Base-by-base conservation (phyloP, 805 yeast species). In the Yarrowia yakushimensis region DNA sequence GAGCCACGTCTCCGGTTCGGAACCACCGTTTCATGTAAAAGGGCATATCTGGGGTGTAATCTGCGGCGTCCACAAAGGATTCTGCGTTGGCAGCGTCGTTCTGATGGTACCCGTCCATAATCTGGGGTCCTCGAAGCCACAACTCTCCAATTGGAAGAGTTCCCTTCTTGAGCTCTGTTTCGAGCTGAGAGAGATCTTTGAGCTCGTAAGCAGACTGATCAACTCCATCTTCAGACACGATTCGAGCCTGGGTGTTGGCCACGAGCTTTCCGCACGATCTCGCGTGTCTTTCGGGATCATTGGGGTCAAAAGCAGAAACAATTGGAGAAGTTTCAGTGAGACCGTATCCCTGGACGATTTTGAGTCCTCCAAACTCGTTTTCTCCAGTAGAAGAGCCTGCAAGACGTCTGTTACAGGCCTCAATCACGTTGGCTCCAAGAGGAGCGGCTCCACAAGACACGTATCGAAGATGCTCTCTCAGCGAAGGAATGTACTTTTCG, bases 1-100 rank as follows among this genome's bases (percentile, higher is more conserved):
- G 69, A 11, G 82, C 86, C 67, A 84, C 78, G 68, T 83, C 87
- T 30, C 87, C 87, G 5, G 87, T 82, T 46, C 74, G 70, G 71
- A 82, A 83, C 85, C 86, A 84, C 17, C 61, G 61, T 8, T 39
- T 37, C 36, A 39, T 39, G 61, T 39, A 55, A 8, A 55, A 55
- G 3, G 61, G 61, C 61, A 55, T 55, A 9, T 20, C 10, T 15
- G 61, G 20, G 20, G 46, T 30, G 28, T 28, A 55, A 30, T 55
- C 61, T 1, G 46, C 31, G 10, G 76, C 67, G 18, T 69, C 70
- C 15, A 78, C 82, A 62, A 83, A 73, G 1, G 78, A 74, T 66
- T 77, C 77, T 5, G 62, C 70, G 3, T 85, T 81, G 55, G 82
- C 84, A 60, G 79, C 79, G 9, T 73, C 74, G 65, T 80, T 77